phyloP scores from a whole-genome alignment of 257 asterid species.

The Ophiorrhiza pumila region DNA sequence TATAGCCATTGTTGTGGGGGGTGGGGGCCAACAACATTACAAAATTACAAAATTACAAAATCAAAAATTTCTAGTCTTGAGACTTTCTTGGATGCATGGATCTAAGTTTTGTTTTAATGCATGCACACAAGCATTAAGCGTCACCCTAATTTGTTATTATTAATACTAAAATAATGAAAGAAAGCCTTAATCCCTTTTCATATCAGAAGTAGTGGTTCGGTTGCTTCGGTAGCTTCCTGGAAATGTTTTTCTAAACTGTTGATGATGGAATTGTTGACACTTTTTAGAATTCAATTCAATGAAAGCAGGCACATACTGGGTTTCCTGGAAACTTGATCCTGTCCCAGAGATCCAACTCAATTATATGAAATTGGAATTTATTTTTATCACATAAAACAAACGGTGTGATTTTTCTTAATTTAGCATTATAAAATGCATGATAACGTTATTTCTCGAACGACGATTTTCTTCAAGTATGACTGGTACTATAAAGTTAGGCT shows the following conservation, averaged over 20 bases:
- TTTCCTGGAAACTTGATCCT: no score
- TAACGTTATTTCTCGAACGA: no score
- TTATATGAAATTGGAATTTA: no score
- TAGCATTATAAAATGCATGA: no score
- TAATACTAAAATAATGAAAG: neutral
- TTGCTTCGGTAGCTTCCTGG: conserved; percentile 5
- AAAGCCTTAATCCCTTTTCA: neutral
- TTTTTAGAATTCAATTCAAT: no score
- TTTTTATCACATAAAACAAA: no score
- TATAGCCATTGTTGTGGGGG: neutral
- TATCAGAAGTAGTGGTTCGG: neutral
- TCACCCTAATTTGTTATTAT: neutral
- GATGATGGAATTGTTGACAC: no score
- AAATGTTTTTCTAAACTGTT: neutral
- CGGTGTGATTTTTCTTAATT: no score
- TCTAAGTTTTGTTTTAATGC: neutral
- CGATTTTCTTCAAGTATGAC: no score
- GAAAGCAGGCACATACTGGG: no score
- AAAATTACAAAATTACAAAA: neutral
- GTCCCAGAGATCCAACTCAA: no score
- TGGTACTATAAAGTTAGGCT: no score
- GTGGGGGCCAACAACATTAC: conserved; percentile 16
- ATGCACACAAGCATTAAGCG: conserved; percentile 7
- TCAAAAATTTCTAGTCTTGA: conserved; percentile 13
- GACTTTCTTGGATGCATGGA: neutral